These are phyloP conservation scores for Sugiyamaella japonica DNA, from an alignment of 1,139 yeast species.

Conservation along the genomic window DNA sequence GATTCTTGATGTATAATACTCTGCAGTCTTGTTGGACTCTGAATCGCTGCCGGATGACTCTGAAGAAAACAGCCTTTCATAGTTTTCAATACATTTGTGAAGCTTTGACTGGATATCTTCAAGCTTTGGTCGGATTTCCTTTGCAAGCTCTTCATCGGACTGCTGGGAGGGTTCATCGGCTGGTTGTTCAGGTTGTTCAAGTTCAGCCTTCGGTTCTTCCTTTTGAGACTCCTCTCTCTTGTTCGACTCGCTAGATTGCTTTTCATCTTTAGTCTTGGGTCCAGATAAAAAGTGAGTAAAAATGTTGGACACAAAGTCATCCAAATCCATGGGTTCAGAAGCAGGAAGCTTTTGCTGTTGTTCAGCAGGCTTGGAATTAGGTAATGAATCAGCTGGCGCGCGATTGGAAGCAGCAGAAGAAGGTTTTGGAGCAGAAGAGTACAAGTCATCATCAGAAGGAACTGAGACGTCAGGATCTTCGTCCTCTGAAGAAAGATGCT, in stretches of 20 bases:
- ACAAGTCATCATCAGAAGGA: constrained; percentile 18
- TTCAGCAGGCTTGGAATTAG: background rate
- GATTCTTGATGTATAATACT: constrained; percentile 27
- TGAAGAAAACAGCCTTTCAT: constrained; percentile 25
- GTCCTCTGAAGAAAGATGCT: background rate
- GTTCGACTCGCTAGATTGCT: background rate
- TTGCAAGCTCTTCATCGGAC: constrained; percentile 9
- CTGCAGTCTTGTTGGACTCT: constrained; percentile 19
- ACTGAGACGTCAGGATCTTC: constrained; percentile 22
- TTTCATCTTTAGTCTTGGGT: background rate
- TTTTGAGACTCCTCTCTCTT: constrained; percentile 1
- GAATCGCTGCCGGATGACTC: constrained; percentile 24
- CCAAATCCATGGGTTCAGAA: constrained; percentile 17
- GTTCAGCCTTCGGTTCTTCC: constrained; percentile 7
- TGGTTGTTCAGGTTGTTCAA: constrained; percentile 1
- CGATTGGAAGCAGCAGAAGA: constrained; percentile 2
- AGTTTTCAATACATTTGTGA: constrained; percentile 27
- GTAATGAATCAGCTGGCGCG: background rate
- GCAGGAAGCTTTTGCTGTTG: background rate
- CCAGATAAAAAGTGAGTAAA: constrained; percentile 10
- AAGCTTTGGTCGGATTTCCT: constrained; percentile 6
- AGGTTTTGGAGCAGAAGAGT: background rate
- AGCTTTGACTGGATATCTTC: constrained; percentile 26
- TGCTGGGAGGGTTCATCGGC: constrained; percentile 1
- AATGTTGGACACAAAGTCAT: constrained; percentile 17